These are phyloP conservation scores for Populus davidiana DNA, from an alignment of 345 rosid species.

Conservation along the genomic window DNA sequence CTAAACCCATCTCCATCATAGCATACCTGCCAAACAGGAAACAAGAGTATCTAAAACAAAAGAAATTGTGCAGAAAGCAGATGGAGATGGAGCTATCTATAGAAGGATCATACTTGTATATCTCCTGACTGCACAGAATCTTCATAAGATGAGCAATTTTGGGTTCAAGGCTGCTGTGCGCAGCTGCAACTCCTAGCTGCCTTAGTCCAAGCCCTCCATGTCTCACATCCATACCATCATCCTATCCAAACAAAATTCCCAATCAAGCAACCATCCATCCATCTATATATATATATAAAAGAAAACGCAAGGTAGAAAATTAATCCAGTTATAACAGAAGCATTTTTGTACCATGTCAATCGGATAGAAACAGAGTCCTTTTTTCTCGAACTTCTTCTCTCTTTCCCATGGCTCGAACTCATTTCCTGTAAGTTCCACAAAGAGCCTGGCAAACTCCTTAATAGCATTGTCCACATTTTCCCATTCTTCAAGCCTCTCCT, in stretches of 20 bases:
- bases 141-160: conserved; percentile 60
- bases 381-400: conserved; percentile 71
- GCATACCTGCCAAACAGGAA: conserved; percentile 46
- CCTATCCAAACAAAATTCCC: conserved; percentile 29
- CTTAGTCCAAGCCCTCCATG: conserved; percentile 64
- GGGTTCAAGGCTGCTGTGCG: conserved; percentile 68
- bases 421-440: conserved; percentile 72
- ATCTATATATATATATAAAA: too few species aligned
- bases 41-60: too few species aligned
- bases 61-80: background rate
- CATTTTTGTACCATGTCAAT: conserved; percentile 59
- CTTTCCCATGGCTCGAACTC: conserved; percentile 84
- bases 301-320: background rate
- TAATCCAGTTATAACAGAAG: background rate
- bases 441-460: conserved; percentile 58
- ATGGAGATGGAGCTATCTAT: background rate
- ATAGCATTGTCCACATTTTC: conserved; percentile 50
- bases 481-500: conserved; percentile 77
- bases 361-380: conserved; percentile 53
- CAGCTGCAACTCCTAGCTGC: conserved; percentile 63
- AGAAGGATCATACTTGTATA: conserved; percentile 45
- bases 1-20: conserved; percentile 67
- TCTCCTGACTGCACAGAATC: conserved; percentile 64
- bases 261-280: background rate
- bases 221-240: conserved; percentile 71